A percentile compares a stretch with the other conserved stretches of the same genome.
These are phyloP conservation scores for Heimioporus sp. DNA, from an alignment of 768 basidiomycete species.

Conservation along the genomic window DNA sequence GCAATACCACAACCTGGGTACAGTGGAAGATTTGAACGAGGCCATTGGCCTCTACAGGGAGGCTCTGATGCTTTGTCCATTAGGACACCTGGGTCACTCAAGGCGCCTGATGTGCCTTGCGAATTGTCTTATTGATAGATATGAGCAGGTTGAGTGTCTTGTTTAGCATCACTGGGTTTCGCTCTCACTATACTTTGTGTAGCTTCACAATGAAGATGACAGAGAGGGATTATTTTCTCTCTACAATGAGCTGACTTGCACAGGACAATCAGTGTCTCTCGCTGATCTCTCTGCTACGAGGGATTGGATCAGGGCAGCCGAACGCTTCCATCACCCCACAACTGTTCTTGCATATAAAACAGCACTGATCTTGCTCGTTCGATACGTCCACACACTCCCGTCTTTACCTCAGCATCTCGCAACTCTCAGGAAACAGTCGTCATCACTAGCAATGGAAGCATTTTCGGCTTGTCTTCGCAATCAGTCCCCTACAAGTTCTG, in stretches of 20 bases:
- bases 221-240: background rate
- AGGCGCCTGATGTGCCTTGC: too few species aligned
- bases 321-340: background rate
- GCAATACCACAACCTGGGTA: too few species aligned
- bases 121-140: too few species aligned
- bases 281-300: background rate
- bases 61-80: too few species aligned
- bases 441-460: constrained; percentile 6
- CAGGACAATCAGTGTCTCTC: background rate
- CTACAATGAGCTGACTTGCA: background rate
- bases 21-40: too few species aligned
- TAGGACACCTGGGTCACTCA: too few species aligned
- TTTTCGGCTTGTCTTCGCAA: constrained; percentile 10
- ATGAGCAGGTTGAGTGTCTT: too few species aligned
- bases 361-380: background rate
- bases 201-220: background rate
- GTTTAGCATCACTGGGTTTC: too few species aligned
- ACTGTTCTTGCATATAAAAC: background rate
- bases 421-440: background rate
- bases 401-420: background rate
- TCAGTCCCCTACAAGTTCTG: constrained; percentile 8
- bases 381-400: background rate
- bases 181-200: too few species aligned
- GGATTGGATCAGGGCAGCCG: background rate
- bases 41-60: too few species aligned